These are phyloP conservation scores for Exophiala phaeomuriformis DNA, from an alignment of 2,329 filamentous ascomycete genomes.

Conservation along the genomic window DNA sequence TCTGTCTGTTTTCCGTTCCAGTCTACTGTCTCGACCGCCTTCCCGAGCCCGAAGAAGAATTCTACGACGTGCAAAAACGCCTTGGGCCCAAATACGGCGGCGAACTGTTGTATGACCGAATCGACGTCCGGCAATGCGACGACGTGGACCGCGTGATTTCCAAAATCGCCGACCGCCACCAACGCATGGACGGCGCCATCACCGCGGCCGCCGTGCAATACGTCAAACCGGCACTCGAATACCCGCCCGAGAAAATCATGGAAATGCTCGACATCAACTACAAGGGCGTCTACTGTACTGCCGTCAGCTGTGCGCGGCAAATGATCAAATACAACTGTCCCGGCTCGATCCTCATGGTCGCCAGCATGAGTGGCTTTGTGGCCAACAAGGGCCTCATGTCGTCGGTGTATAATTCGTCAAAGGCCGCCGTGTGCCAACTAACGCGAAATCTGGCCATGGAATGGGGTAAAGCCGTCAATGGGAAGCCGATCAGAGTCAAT, in stretches of 20 bases:
- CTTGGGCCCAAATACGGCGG: conserved; percentile 35
- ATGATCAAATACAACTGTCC: conserved; percentile 54
- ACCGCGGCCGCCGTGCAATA: conserved; percentile 41
- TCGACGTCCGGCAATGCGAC: conserved; percentile 36
- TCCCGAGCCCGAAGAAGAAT: conserved; percentile 39
- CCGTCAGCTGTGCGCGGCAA: conserved; percentile 52
- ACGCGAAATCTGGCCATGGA: conserved; percentile 39
- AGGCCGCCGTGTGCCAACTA: conserved; percentile 39
- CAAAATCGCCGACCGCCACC: conserved; percentile 32
- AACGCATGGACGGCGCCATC: conserved; percentile 37
- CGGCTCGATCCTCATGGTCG: conserved; percentile 57
- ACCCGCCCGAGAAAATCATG: conserved; percentile 36
- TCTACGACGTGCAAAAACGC: conserved; percentile 35
- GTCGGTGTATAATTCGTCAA: conserved; percentile 39
- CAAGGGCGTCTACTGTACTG: conserved; percentile 25
- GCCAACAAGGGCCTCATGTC: conserved; percentile 44
- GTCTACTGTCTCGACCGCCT: conserved; percentile 45
- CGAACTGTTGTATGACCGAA: conserved; percentile 40
- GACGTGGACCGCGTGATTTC: conserved; percentile 34
- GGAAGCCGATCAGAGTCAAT: conserved; percentile 45
- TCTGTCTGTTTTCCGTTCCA: conserved; percentile 21
- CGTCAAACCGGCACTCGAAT: conserved; percentile 36
- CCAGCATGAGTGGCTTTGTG: conserved; percentile 55
- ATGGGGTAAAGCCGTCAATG: conserved; percentile 36
- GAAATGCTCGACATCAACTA: conserved; percentile 30